Base-by-base conservation (phyloP, 768 basidiomycete genomes). In the Nidularia pulvinata region DNA sequence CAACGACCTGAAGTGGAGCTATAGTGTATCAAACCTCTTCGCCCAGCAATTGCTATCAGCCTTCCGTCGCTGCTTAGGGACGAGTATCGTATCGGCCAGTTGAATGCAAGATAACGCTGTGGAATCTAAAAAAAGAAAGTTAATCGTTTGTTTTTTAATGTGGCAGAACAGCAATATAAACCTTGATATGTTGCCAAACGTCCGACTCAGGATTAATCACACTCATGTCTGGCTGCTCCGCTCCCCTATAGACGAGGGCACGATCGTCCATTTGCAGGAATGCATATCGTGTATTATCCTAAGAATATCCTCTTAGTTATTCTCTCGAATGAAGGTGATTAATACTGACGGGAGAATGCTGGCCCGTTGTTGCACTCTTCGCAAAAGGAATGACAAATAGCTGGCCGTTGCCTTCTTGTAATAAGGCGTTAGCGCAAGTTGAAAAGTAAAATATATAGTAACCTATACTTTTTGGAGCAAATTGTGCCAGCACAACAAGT, bases 151-250 rank as follows among this genome's bases (percentile, higher is more conserved):
- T 10, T 7, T 22, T 19, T 19, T 19, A 14, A 30, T 14, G 44
- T 7, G 1, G 7, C 30, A 46, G 11, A n/a, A 30, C 25, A 11
- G 32, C 10, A 52, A 11, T 10, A 34, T 25, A 46, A 10, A 83
- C 93, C 82, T 95, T 96, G 68, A 98, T 89, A 70, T 91, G 90
- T 61, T 98, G 94, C 95, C 96, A 98, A 14, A 98, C 95, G 62
- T 98, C 95, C 3, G 93, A 93, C 66, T 96, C 95, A 13, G 95
- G 95, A 64, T 98, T 98, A 63, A 98, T 97, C 53, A 99, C 88
- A 64, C 93, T 96, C 88, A 97, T 89, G 65, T 98, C 95, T 5
- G 96, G 95, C 66, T 98, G 95, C 67, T 98, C 96, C 32, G 95
- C 93, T 11, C 96, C 95, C 51, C 96, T 83, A 68, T 98, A 99